phyloP scores from a whole-genome alignment of 2,329 filamentous ascomycete species.

The Sclerotinia glacialis region DNA sequence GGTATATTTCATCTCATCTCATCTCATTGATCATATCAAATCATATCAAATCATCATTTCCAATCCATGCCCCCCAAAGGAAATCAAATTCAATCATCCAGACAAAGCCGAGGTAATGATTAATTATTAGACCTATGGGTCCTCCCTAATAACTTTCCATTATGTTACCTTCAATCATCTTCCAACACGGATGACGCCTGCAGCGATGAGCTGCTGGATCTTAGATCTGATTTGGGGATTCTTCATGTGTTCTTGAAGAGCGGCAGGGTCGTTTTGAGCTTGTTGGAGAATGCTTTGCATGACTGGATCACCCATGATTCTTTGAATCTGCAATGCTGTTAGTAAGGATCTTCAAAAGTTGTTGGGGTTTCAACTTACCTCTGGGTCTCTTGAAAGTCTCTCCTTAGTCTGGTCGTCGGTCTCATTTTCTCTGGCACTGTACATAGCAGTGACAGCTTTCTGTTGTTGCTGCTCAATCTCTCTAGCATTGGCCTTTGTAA shows the following conservation, averaged over 20 bases:
- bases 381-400: slow-evolving; percentile 83
- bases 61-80: neutral
- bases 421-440: slow-evolving; percentile 86
- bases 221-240: slow-evolving; percentile 82
- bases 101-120: slow-evolving; percentile 6
- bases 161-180: slow-evolving; percentile 33
- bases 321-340: slow-evolving; percentile 61
- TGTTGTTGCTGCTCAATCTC: slow-evolving; percentile 94
- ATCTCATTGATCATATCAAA: neutral
- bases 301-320: slow-evolving; percentile 89
- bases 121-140: slow-evolving; percentile 9
- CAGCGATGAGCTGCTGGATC: slow-evolving; percentile 62
- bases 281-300: slow-evolving; percentile 98
- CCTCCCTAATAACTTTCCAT: neutral
- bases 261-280: slow-evolving; percentile 87
- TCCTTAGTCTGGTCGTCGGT: slow-evolving; percentile 94
- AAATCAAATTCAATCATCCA: neutral
- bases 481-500: slow-evolving; percentile 71
- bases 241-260: slow-evolving; percentile 95
- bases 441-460: slow-evolving; percentile 89
- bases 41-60: slow-evolving; percentile 3
- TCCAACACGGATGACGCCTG: slow-evolving; percentile 83
- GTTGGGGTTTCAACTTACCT: slow-evolving; percentile 55
- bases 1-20: slow-evolving; percentile 9
- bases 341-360: slow-evolving; percentile 15